Percentiles rank a stretch among this genome's conserved stretches.
phyloP scores from a whole-genome alignment of 441 rosid genomes.

The Gossypium schwendimanii region DNA sequence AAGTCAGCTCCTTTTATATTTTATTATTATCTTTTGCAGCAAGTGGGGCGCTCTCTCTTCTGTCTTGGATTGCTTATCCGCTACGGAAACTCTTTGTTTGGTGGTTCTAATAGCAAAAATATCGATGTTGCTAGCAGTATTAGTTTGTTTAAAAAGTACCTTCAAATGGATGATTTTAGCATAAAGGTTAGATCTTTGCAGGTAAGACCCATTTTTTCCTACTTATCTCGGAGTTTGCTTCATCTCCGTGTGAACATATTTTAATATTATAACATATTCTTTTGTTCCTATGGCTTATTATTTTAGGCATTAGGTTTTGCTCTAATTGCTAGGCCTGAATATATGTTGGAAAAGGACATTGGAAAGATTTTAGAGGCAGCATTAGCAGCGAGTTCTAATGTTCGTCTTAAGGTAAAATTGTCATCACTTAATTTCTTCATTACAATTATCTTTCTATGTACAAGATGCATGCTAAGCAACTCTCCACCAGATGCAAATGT shows the following conservation, averaged over 20 bases:
- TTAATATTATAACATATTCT: slow-evolving; percentile 15
- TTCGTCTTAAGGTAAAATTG: slow-evolving; percentile 74
- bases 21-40: slow-evolving; percentile 35
- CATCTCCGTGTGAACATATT: slow-evolving; percentile 1
- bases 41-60: slow-evolving; percentile 86
- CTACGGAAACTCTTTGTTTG: slow-evolving; percentile 75
- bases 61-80: slow-evolving; percentile 98
- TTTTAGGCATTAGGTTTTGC: slow-evolving; percentile 93
- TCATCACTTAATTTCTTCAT: slow-evolving; percentile 1
- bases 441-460: slow-evolving; percentile 5
- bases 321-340: slow-evolving; percentile 91
- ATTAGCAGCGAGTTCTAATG: slow-evolving; percentile 61
- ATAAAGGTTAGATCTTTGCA: slow-evolving; percentile 93
- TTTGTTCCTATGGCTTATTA: slow-evolving; percentile 19
- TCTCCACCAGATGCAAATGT: slow-evolving; percentile 73
- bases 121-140: slow-evolving; percentile 60
- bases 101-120: slow-evolving; percentile 40
- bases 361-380: slow-evolving; percentile 79
- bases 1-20: slow-evolving; percentile 6
- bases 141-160: slow-evolving; percentile 71
- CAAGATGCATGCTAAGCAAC: slow-evolving; percentile 21
- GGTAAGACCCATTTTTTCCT: slow-evolving; percentile 39
- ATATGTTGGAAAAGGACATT: slow-evolving; percentile 94
- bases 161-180: slow-evolving; percentile 63
- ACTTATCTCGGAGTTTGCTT: neutral